A percentile compares a stretch with the other conserved stretches of the same genome.
phyloP scores from a whole-genome alignment of 129 eudicot genomes.

The Centaurea solstitialis region DNA sequence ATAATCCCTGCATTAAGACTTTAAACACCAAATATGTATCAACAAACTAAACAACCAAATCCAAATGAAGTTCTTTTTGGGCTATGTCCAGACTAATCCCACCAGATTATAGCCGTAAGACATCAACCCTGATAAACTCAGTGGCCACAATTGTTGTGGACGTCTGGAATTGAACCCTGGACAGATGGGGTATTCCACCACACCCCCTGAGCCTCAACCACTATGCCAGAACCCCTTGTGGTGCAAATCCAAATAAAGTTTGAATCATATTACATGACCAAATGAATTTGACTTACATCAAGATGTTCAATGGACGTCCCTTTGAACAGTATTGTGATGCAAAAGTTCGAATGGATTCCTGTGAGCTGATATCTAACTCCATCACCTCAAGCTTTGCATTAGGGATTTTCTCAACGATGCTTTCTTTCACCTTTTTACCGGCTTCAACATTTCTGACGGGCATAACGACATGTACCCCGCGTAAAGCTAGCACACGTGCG shows the following conservation, averaged over 20 bases:
- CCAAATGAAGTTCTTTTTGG: neutral
- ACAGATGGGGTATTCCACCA: too few species aligned
- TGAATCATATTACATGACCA: neutral
- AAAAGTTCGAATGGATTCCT: slow-evolving; percentile 69
- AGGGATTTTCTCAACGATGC: slow-evolving; percentile 59
- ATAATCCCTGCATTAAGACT: slow-evolving; percentile 96
- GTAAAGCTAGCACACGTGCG: slow-evolving; percentile 75
- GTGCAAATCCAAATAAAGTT: neutral
- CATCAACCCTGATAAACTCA: too few species aligned
- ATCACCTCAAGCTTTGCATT: slow-evolving; percentile 80
- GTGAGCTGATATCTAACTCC: slow-evolving; percentile 91
- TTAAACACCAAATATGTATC: slow-evolving; percentile 2
- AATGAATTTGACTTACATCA: slow-evolving; percentile 58
- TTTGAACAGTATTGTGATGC: slow-evolving; percentile 69
- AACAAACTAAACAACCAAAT: neutral
- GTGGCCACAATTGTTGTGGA: too few species aligned
- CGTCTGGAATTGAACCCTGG: too few species aligned
- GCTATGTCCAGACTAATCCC: too few species aligned
- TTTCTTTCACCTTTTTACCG: slow-evolving; percentile 65
- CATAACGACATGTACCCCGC: slow-evolving; percentile 82
- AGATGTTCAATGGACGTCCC: slow-evolving; percentile 74
- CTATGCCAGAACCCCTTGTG: too few species aligned
- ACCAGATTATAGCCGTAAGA: too few species aligned
- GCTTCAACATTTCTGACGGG: slow-evolving; percentile 76
- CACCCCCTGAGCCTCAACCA: too few species aligned